phyloP scores from a whole-genome alignment of 371 early-diverging fungal species.

The Mortierella sp. region DNA sequence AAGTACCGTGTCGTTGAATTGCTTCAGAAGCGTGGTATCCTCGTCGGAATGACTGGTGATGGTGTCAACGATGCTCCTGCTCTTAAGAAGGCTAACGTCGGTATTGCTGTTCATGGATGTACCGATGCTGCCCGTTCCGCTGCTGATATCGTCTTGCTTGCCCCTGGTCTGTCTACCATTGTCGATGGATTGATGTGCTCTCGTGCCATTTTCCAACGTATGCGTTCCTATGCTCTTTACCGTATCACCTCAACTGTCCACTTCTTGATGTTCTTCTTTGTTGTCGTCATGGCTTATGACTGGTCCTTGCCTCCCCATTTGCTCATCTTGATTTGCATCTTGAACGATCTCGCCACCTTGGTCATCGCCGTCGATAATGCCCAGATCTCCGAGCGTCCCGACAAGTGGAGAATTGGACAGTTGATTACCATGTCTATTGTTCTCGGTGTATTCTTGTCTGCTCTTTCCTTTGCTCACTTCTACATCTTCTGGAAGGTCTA shows the following conservation, averaged over 20 bases:
- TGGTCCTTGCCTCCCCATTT: conserved; percentile 78
- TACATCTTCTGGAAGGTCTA: conserved; percentile 61
- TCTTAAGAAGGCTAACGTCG: too few species aligned
- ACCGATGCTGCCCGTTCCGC: conserved; percentile 93
- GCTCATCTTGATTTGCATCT: conserved; percentile 81
- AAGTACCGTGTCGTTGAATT: conserved; percentile 94
- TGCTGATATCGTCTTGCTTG: conserved; percentile 89
- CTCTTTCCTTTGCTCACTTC: conserved; percentile 80
- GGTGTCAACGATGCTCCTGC: conserved; percentile 96
- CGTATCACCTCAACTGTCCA: conserved; percentile 91
- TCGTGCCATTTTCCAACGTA: conserved; percentile 90
- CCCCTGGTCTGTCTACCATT: conserved; percentile 88
- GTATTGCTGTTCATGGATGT: conserved; percentile 84
- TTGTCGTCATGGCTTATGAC: conserved; percentile 73
- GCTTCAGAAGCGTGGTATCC: conserved; percentile 73
- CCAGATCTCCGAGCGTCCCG: conserved; percentile 81
- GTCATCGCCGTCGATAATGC: conserved; percentile 90
- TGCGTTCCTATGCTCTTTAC: conserved; percentile 90
- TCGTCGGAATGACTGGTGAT: conserved; percentile 92
- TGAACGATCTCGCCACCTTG: conserved; percentile 89
- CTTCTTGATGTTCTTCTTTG: conserved; percentile 91
- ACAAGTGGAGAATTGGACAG: conserved; percentile 91
- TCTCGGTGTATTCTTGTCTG: conserved; percentile 73
- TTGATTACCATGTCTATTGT: conserved; percentile 77
- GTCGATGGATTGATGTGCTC: conserved; percentile 83